A percentile compares a stretch with the other conserved stretches of the same genome.
These are phyloP conservation scores for Mortierella sp. DNA, from an alignment of 371 early-diverging fungal species.

Conservation along the genomic window DNA sequence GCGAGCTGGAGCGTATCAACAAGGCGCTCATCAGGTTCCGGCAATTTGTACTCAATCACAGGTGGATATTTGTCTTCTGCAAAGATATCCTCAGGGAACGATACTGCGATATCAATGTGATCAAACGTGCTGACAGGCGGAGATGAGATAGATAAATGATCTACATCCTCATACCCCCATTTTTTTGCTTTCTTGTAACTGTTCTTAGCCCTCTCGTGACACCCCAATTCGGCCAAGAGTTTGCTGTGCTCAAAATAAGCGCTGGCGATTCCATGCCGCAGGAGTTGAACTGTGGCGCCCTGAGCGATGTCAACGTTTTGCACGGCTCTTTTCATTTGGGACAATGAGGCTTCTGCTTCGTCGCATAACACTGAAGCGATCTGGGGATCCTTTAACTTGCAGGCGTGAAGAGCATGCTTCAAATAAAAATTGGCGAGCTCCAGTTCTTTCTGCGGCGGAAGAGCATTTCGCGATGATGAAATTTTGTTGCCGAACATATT, in stretches of 20 bases:
- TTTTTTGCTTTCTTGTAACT: conserved; percentile 16
- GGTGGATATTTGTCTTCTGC: background rate
- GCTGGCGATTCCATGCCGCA: conserved; percentile 3
- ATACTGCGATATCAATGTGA: background rate
- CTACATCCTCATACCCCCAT: conserved; percentile 20
- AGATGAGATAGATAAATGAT: conserved; percentile 14
- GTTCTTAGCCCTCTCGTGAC: conserved; percentile 15
- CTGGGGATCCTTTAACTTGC: background rate
- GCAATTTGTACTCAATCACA: conserved; percentile 12
- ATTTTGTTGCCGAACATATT: conserved; percentile 8
- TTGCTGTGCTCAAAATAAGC: conserved; percentile 16
- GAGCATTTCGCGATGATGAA: background rate
- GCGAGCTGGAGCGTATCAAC: conserved; percentile 17
- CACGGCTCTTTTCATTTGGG: conserved; percentile 5
- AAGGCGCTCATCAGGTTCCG: conserved; percentile 17
- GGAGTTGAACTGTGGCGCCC: background rate
- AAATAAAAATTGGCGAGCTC: conserved; percentile 10
- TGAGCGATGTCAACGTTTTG: background rate
- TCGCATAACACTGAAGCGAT: conserved; percentile 4
- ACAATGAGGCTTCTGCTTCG: background rate
- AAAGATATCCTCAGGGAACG: too few species aligned
- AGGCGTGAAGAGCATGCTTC: background rate
- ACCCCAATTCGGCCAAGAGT: conserved; percentile 6
- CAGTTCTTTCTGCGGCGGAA: conserved; percentile 9
- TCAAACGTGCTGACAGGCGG: too few species aligned